phyloP scores from a whole-genome alignment of 345 rosid species.

The Angophora floribunda region DNA sequence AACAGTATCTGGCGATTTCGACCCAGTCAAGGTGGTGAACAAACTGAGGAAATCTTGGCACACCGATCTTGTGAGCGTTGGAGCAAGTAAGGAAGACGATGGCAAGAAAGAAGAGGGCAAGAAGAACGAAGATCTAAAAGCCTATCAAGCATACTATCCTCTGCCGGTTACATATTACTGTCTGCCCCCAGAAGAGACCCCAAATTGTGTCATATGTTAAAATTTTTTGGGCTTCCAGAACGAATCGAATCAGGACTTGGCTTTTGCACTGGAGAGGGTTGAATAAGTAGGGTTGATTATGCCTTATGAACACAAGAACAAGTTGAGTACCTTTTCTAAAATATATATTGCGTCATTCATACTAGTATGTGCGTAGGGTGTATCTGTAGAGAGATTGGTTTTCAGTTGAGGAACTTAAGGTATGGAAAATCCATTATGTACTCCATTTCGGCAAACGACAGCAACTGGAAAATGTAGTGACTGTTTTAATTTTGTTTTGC shows the following conservation, averaged over 20 bases:
- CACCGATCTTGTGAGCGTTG: conserved; percentile 1
- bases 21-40: not conserved
- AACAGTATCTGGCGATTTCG: not conserved
- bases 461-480: not conserved
- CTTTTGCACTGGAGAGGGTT: not conserved
- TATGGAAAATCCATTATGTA: not conserved
- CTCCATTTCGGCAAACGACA: not conserved
- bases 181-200: not conserved
- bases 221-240: not conserved
- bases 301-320: not conserved
- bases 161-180: not conserved
- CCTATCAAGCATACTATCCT: not conserved
- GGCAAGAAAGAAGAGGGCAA: not conserved
- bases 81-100: not conserved
- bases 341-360: not conserved
- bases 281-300: not conserved
- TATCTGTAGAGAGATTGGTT: not conserved
- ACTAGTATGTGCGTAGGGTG: not conserved
- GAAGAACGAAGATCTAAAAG: not conserved
- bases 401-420: not conserved
- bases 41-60: conserved; percentile 1
- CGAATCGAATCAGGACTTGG: not conserved
- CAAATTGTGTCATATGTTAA: not conserved
- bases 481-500: no score
- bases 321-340: not conserved